Conservation (phyloP, 306 rosid genomes). For the Argentina anserina region DNA sequence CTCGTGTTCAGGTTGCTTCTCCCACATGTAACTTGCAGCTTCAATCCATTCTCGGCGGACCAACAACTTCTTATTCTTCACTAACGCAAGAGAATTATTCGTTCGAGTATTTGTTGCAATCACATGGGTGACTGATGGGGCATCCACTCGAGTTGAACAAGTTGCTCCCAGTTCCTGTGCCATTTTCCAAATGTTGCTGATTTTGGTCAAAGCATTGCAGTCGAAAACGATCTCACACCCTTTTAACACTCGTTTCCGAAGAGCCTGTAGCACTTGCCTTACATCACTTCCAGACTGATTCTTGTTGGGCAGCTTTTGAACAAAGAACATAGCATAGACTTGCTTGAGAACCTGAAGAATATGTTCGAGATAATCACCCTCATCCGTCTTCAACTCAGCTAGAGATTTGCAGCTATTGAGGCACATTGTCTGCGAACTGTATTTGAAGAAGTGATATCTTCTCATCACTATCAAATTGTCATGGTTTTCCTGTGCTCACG, state of each 20-base stretch:
- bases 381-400: not conserved
- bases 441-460: not conserved
- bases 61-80: not conserved
- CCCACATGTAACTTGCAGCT: not conserved
- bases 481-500: not conserved
- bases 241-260: too few species aligned
- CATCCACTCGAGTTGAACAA: not conserved
- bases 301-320: too few species aligned
- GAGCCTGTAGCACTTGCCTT: too few species aligned
- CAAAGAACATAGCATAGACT: slow-evolving; percentile 41
- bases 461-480: not conserved
- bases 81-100: not conserved
- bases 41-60: not conserved
- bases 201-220: not conserved
- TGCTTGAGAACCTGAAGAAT: slow-evolving; percentile 66
- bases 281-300: too few species aligned
- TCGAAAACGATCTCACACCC: too few species aligned
- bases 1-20: not conserved
- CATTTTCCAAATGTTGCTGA: too few species aligned
- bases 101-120: not conserved
- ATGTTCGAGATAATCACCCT: slow-evolving; percentile 48
- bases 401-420: not conserved
- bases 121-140: not conserved
- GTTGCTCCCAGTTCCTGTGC: not conserved
- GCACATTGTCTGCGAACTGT: not conserved